These are phyloP conservation scores for Trichophyton schoenleinii DNA, from an alignment of 2,329 filamentous ascomycete species.

Conservation along the genomic window DNA sequence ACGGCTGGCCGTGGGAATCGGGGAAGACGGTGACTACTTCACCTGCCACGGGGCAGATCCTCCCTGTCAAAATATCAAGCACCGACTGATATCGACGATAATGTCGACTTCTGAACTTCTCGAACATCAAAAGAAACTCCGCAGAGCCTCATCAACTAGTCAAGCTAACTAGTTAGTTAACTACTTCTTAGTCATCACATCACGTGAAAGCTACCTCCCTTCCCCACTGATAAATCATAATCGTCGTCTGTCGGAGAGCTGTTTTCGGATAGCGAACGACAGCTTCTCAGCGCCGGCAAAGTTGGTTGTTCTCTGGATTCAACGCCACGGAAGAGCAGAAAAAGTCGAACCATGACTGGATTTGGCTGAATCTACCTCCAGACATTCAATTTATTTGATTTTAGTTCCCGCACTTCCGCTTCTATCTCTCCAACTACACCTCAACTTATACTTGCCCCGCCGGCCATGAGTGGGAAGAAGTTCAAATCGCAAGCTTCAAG, in stretches of 20 bases:
- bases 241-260: background rate
- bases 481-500: conserved; percentile 53
- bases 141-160: background rate
- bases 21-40: too few species aligned
- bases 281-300: background rate
- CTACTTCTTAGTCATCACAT: background rate
- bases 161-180: too few species aligned
- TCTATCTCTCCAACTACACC: background rate
- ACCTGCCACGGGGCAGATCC: background rate
- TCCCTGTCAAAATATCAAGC: background rate
- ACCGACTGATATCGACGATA: background rate
- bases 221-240: background rate
- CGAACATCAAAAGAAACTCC: background rate
- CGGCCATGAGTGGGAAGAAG: conserved; percentile 44
- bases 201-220: background rate
- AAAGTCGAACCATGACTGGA: background rate
- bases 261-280: background rate
- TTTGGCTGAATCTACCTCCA: background rate
- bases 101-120: background rate
- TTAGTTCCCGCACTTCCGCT: background rate
- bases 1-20: background rate
- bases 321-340: background rate
- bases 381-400: background rate
- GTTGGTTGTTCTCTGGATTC: background rate
- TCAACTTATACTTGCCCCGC: background rate